Evolutionary conservation across 495 filamentous ascomycete species (phyloP).

Genomic region (Podospora pseudoanserina): DNA sequence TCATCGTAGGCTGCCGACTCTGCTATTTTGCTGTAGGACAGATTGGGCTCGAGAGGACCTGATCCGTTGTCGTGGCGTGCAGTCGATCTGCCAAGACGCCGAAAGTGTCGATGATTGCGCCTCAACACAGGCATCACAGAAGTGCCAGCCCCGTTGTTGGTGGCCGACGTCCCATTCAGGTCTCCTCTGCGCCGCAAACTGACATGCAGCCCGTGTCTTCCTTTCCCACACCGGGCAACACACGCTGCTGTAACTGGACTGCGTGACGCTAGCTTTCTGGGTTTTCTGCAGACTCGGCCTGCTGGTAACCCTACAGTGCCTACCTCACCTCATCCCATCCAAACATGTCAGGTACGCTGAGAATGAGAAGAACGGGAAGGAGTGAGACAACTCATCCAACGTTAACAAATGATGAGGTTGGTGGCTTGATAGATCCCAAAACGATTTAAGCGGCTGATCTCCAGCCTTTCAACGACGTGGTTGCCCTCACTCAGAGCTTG

Average conservation of each 20-base stretch:
- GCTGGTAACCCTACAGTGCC: too few relatives aligned
- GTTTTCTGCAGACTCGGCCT: background rate
- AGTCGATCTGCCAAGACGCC: background rate
- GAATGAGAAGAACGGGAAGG: background rate
- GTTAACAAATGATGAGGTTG: slow-evolving; percentile 9
- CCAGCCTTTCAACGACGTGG: background rate
- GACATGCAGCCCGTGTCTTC: background rate
- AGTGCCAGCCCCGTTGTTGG: background rate
- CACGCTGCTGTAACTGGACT: background rate
- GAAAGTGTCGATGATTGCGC: background rate
- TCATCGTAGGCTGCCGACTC: background rate
- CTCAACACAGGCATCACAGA: background rate
- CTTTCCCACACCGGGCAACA: background rate
- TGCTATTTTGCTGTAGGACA: background rate
- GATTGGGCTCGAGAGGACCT: background rate
- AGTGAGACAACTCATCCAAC: background rate
- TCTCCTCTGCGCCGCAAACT: background rate
- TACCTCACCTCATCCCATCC: too few relatives aligned
- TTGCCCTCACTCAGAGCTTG: background rate
- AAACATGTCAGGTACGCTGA: background rate
- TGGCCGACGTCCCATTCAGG: background rate
- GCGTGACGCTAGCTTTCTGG: background rate
- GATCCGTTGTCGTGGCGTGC: background rate
- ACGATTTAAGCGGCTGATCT: slow-evolving; percentile 10
- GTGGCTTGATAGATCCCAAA: slow-evolving; percentile 13